Evolutionary conservation across 306 rosid genomes (phyloP).

Genomic region (Fragaria ananassa): DNA sequence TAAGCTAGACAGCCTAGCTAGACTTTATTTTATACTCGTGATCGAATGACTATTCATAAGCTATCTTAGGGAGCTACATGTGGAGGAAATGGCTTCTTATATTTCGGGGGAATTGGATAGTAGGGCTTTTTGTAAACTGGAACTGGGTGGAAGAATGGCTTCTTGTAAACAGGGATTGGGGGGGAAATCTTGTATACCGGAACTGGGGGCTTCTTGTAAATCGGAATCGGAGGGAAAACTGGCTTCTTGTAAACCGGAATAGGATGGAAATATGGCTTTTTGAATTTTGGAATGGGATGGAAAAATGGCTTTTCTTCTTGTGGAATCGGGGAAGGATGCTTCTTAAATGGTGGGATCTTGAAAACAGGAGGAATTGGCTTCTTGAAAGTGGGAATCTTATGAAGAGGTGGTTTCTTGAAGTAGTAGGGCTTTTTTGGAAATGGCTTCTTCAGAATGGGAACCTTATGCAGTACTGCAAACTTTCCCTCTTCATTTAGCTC

Average conservation of each 20-base stretch:
- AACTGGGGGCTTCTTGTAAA: not conserved
- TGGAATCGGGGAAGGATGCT: not conserved
- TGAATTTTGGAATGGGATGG: not conserved
- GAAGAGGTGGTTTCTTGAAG: slow-evolving; percentile 6
- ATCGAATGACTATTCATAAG: not conserved
- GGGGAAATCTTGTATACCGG: slow-evolving; percentile 2
- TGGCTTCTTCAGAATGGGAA: slow-evolving; percentile 7
- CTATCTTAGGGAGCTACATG: not conserved
- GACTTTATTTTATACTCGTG: not conserved
- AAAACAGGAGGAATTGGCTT: slow-evolving; percentile 14
- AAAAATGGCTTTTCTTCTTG: not conserved
- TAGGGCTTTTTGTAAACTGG: slow-evolving; percentile 21
- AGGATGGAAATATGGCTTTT: slow-evolving; percentile 14
- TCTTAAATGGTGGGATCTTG: slow-evolving; percentile 7
- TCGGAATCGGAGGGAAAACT: not conserved
- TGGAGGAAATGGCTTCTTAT: slow-evolving; percentile 22
- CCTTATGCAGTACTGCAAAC: slow-evolving; percentile 1
- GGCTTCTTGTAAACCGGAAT: slow-evolving; percentile 24
- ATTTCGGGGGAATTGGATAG: not conserved
- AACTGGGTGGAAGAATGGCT: no score
- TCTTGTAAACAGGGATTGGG: slow-evolving; percentile 10
- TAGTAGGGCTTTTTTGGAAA: not conserved
- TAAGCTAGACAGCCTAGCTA: not conserved
- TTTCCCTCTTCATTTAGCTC: slow-evolving; percentile 12
- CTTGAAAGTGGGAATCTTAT: not conserved